These are phyloP conservation scores for Phytophthora nicotianae DNA, from an alignment of 352 stramenopile genomes.

Conservation along the genomic window DNA sequence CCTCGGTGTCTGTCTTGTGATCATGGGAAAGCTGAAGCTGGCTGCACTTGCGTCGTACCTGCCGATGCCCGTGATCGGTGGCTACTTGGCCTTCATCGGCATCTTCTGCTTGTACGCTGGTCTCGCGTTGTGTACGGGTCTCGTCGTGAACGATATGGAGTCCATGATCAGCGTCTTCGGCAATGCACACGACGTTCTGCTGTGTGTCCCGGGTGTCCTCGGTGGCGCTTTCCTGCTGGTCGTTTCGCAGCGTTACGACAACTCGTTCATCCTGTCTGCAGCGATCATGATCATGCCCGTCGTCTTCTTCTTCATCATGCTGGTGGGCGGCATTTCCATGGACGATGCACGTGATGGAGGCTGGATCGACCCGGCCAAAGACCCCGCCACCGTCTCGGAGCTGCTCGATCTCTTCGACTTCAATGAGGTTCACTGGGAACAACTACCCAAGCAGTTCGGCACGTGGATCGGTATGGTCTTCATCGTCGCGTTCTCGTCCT, in stretches of 20 bases:
- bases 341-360: slow-evolving; percentile 48
- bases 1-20: slow-evolving; percentile 91
- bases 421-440: slow-evolving; percentile 82
- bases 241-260: slow-evolving; percentile 75
- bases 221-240: slow-evolving; percentile 84
- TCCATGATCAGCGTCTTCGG: slow-evolving; percentile 72
- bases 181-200: slow-evolving; percentile 65
- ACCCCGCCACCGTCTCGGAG: slow-evolving; percentile 50
- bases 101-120: slow-evolving; percentile 95
- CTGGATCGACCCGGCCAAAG: slow-evolving; percentile 84
- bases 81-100: slow-evolving; percentile 98
- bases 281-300: slow-evolving; percentile 89
- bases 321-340: slow-evolving; percentile 9
- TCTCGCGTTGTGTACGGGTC: slow-evolving; percentile 88
- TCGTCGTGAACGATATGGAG: slow-evolving; percentile 84
- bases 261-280: slow-evolving; percentile 67
- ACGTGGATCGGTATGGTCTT: slow-evolving; percentile 95
- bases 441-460: slow-evolving; percentile 84
- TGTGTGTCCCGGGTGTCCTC: slow-evolving; percentile 85
- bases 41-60: slow-evolving; percentile 95
- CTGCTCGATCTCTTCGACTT: slow-evolving; percentile 91
- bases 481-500: slow-evolving; percentile 96
- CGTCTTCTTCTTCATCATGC: slow-evolving; percentile 3
- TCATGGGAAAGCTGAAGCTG: slow-evolving; percentile 93
- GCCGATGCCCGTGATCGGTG: slow-evolving; percentile 96